Conservation (phyloP, 495 filamentous ascomycete genomes). For the Daldinia concentrica region DNA sequence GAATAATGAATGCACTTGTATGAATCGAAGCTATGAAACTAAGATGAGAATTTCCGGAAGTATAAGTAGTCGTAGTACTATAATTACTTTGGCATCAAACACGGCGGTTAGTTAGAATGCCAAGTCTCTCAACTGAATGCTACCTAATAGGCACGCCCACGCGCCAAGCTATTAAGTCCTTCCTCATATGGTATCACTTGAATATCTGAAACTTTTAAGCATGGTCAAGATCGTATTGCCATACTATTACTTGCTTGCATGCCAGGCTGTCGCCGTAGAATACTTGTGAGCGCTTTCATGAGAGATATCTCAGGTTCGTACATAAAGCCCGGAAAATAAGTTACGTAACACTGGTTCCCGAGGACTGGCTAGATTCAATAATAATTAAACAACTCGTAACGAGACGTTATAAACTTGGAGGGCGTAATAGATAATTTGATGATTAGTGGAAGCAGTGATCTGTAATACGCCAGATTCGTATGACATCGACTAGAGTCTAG, state of each 20-base stretch:
- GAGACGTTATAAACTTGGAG: neutral
- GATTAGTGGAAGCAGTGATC: neutral
- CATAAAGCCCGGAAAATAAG: neutral
- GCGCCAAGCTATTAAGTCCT: slow-evolving; percentile 14
- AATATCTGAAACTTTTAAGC: slow-evolving; percentile 27
- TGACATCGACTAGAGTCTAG: slow-evolving; percentile 18
- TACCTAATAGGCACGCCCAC: slow-evolving; percentile 1
- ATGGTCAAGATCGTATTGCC: slow-evolving; percentile 16
- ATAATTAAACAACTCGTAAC: neutral
- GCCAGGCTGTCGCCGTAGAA: neutral
- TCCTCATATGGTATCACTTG: slow-evolving; percentile 13
- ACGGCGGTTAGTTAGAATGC: neutral
- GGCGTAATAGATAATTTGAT: neutral
- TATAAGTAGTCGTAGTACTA: neutral
- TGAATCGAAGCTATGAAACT: neutral
- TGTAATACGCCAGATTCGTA: slow-evolving; percentile 20
- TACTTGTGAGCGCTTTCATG: neutral
- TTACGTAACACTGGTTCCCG: neutral
- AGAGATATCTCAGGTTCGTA: neutral
- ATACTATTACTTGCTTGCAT: neutral
- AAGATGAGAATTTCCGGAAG: neutral
- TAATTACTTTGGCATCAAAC: neutral
- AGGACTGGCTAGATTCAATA: neutral
- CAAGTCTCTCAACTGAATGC: neutral
- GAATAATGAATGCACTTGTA: neutral